Percentiles rank a stretch among this genome's conserved stretches.
phyloP scores from a whole-genome alignment of 2,329 filamentous ascomycete genomes.

The Talaromyces verruculosus region DNA sequence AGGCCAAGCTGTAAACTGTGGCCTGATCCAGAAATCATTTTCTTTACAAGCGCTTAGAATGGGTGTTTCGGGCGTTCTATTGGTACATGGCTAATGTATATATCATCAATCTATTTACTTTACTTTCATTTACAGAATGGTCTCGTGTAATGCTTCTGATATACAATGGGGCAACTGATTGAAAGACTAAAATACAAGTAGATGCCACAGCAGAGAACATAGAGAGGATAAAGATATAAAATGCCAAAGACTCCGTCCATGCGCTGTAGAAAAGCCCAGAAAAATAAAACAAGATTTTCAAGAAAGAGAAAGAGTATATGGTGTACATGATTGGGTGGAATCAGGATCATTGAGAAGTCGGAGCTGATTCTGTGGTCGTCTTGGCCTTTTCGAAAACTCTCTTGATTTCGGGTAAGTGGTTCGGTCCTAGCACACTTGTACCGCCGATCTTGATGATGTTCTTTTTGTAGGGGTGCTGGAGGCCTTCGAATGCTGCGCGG shows the following conservation, averaged over 20 bases:
- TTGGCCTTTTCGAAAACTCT: slow-evolving; percentile 39
- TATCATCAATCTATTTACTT: slow-evolving; percentile 4
- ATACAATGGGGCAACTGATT: slow-evolving; percentile 15
- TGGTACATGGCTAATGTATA: slow-evolving; percentile 6
- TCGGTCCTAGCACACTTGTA: slow-evolving; percentile 41
- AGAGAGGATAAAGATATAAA: slow-evolving; percentile 22
- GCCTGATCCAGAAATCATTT: slow-evolving; percentile 18
- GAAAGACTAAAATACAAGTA: slow-evolving; percentile 2
- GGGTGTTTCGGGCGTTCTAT: slow-evolving; percentile 8
- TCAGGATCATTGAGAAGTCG: slow-evolving; percentile 16
- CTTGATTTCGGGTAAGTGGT: slow-evolving; percentile 36
- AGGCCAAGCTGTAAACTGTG: slow-evolving; percentile 38
- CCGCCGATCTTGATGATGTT: slow-evolving; percentile 77
- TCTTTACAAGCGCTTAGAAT: slow-evolving; percentile 8
- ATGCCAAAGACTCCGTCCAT: slow-evolving; percentile 40
- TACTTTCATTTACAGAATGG: neutral
- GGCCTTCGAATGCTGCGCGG: slow-evolving; percentile 77
- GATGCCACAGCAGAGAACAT: slow-evolving; percentile 8
- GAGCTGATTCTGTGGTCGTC: slow-evolving; percentile 26
- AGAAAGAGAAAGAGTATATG: slow-evolving; percentile 18
- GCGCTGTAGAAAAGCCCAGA: slow-evolving; percentile 35
- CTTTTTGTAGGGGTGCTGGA: slow-evolving; percentile 83
- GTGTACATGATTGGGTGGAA: slow-evolving; percentile 14
- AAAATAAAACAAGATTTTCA: slow-evolving; percentile 26
- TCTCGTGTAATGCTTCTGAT: slow-evolving; percentile 15